Conservation (phyloP, 305 asterid genomes). For the Fraxinus paxiana region DNA sequence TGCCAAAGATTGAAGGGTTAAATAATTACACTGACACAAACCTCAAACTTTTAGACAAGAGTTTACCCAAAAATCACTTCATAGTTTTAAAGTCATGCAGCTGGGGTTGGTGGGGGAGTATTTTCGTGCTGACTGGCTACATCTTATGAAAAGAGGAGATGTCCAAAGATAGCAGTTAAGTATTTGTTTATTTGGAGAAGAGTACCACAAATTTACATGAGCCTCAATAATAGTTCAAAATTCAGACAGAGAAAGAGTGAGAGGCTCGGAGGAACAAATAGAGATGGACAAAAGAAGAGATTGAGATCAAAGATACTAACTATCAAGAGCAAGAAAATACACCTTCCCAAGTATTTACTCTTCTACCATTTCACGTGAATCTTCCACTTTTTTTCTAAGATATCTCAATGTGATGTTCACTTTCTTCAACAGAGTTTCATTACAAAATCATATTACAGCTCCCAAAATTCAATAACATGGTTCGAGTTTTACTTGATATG, state of each 20-base stretch:
- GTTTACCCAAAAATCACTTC: constrained; percentile 1
- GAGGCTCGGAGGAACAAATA: neutral
- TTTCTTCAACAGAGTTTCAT: constrained; percentile 3
- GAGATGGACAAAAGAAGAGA: neutral
- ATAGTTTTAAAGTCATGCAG: neutral
- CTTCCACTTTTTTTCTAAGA: neutral
- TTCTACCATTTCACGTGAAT: neutral
- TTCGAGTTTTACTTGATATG: constrained; percentile 3
- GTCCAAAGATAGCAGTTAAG: neutral
- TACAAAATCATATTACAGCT: neutral
- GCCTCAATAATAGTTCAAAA: neutral
- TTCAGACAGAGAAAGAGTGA: neutral
- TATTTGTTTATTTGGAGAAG: neutral
- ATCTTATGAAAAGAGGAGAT: neutral
- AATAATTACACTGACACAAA: constrained; percentile 6
- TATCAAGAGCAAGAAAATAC: neutral
- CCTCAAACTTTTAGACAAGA: constrained; percentile 5
- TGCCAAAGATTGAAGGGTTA: neutral
- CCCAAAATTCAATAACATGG: constrained; percentile 3
- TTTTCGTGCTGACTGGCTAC: neutral
- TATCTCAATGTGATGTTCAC: neutral
- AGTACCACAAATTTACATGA: neutral
- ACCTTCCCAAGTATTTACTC: neutral
- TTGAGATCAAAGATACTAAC: neutral
- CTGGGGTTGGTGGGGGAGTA: neutral